A percentile compares a stretch with the other conserved stretches of the same genome.
phyloP scores from a whole-genome alignment of 2,329 filamentous ascomycete species.

The Leptographium galeiforme region DNA sequence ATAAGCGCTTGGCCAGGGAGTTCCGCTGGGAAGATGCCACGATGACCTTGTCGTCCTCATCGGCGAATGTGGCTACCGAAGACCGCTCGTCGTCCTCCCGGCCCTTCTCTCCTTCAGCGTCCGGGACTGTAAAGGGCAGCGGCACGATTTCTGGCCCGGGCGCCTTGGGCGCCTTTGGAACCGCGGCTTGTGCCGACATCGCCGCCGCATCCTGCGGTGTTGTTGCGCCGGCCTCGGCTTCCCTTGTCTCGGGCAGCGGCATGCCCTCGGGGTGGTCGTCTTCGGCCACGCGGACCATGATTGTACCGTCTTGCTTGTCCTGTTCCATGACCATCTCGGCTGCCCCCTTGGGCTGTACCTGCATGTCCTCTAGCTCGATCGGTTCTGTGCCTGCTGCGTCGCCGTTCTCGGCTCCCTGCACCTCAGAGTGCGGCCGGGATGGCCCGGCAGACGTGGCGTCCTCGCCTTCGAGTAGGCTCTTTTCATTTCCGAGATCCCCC shows the following conservation, averaged over 20 bases:
- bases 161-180: not conserved
- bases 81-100: slow-evolving; percentile 38
- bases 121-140: slow-evolving; percentile 50
- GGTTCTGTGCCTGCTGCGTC: slow-evolving; percentile 22
- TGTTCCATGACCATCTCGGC: slow-evolving; percentile 29
- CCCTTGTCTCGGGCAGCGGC: not conserved
- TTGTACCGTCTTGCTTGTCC: slow-evolving; percentile 27
- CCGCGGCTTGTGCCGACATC: not conserved
- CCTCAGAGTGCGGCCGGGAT: slow-evolving; percentile 20
- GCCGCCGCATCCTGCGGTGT: not conserved
- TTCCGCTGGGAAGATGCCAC: slow-evolving; percentile 15
- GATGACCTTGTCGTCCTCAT: slow-evolving; percentile 37
- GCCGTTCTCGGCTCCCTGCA: slow-evolving; percentile 9
- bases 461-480: slow-evolving; percentile 21
- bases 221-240: not conserved
- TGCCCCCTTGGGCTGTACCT: slow-evolving; percentile 16
- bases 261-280: slow-evolving; percentile 29
- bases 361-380: slow-evolving; percentile 42
- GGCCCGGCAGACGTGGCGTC: slow-evolving; percentile 17
- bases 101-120: not conserved
- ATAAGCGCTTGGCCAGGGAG: slow-evolving; percentile 34
- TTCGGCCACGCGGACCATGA: slow-evolving; percentile 39
- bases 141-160: slow-evolving; percentile 40
- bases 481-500: slow-evolving; percentile 34
- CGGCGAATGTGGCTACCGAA: slow-evolving; percentile 58